These are phyloP conservation scores for Agaricus blazei DNA, from an alignment of 768 basidiomycete genomes.

Conservation along the genomic window DNA sequence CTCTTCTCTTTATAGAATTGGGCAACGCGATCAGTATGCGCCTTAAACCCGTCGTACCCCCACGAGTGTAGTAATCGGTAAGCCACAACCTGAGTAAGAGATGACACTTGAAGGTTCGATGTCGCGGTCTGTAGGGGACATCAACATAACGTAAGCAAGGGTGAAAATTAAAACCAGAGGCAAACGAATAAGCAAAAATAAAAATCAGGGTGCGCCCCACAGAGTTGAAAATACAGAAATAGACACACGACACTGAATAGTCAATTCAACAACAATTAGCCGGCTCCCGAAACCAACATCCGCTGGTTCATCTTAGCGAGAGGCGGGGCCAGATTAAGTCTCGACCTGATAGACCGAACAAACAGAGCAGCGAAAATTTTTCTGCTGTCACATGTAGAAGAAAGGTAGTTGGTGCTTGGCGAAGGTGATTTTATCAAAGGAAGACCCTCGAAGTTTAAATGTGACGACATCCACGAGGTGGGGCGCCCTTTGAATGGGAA, in stretches of 20 bases:
- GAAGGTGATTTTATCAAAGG: background rate
- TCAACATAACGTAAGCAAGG: background rate
- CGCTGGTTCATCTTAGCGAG: background rate
- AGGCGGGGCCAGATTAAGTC: background rate
- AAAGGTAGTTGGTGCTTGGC: too few relatives aligned
- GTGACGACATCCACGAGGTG: background rate
- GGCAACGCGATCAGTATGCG: slow-evolving; percentile 66
- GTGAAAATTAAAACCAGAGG: background rate
- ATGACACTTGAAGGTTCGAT: slow-evolving; percentile 63
- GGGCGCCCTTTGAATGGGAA: background rate
- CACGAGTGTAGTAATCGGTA: slow-evolving; percentile 56
- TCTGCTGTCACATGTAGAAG: too few relatives aligned
- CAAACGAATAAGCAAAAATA: background rate
- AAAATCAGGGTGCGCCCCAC: background rate
- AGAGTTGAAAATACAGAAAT: background rate
- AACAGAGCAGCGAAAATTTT: too few relatives aligned
- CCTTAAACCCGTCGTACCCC: slow-evolving; percentile 72
- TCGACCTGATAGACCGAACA: too few relatives aligned
- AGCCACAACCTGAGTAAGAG: slow-evolving; percentile 59
- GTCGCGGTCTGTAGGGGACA: slow-evolving; percentile 45
- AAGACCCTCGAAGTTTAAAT: background rate
- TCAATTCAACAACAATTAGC: too few relatives aligned
- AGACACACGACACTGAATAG: background rate
- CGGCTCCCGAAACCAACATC: too few relatives aligned
- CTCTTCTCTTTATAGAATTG: slow-evolving; percentile 69